Percentiles rank a stretch among this genome's conserved stretches.
Conservation (phyloP, 805 yeast genomes). For the Schwanniomyces sp. region DNA sequence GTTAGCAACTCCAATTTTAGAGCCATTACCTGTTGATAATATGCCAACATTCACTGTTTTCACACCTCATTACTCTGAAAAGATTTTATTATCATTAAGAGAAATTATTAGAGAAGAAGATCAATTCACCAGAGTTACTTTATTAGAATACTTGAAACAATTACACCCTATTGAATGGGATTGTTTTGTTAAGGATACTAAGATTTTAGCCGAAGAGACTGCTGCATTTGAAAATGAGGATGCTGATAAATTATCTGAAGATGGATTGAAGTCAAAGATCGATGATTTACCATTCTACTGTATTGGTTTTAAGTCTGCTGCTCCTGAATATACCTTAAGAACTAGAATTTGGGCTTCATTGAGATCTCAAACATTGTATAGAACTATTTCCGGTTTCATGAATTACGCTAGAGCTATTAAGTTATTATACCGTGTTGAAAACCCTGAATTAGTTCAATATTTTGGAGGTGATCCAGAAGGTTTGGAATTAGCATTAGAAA, state of each 20-base stretch:
- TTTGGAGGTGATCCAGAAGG: conserved; percentile 99
- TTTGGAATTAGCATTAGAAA: conserved; percentile 88
- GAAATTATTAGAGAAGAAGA: conserved; percentile 79
- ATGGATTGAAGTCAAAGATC: conserved; percentile 34
- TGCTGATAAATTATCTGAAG: conserved; percentile 30
- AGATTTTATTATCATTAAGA: conserved; percentile 69
- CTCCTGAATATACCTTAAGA: conserved; percentile 47
- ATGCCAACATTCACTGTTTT: conserved; percentile 98
- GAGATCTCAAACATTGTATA: conserved; percentile 46
- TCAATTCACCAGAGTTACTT: conserved; percentile 55
- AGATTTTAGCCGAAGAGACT: conserved; percentile 51
- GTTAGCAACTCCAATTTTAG: conserved; percentile 97
- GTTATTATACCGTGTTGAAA: conserved; percentile 46
- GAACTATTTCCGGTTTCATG: conserved; percentile 49
- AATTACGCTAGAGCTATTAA: conserved; percentile 48
- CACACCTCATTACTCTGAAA: conserved; percentile 86
- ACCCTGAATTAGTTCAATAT: conserved; percentile 67
- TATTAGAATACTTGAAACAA: conserved; percentile 56
- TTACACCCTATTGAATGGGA: conserved; percentile 59
- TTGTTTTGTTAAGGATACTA: conserved; percentile 57
- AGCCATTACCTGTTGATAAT: conserved; percentile 98
- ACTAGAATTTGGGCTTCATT: conserved; percentile 50
- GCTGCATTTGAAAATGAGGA: conserved; percentile 53
- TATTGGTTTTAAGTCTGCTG: conserved; percentile 48
- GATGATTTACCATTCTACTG: conserved; percentile 48